Evolutionary conservation across 345 rosid genomes (phyloP).

Genomic region (Barbarea vulgaris): DNA sequence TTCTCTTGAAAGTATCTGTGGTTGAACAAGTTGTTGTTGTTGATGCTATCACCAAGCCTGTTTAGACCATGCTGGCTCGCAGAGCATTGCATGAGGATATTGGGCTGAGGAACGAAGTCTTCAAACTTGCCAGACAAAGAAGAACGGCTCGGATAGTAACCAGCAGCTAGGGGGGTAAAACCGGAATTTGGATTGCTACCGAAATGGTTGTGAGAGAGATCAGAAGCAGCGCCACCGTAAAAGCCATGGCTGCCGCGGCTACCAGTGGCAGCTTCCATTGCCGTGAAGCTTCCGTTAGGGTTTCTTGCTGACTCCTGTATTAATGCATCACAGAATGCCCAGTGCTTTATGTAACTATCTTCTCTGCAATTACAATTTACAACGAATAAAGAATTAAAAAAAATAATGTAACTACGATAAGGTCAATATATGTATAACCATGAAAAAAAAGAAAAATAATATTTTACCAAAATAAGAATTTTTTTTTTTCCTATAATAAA

Average conservation of each 20-base stretch:
- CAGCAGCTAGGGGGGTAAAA: conserved; percentile 23
- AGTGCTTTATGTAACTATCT: conserved; percentile 81
- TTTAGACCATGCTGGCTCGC: conserved; percentile 20
- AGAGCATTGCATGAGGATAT: no score
- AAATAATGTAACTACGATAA: background rate
- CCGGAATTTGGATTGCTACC: conserved; percentile 23
- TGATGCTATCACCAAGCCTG: conserved; percentile 14
- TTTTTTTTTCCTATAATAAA: background rate
- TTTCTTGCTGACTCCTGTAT: conserved; percentile 71
- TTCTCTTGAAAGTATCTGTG: conserved; percentile 54
- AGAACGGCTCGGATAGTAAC: conserved; percentile 27
- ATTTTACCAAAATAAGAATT: background rate
- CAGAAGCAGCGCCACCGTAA: conserved; percentile 42
- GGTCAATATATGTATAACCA: no score
- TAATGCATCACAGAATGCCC: conserved; percentile 79
- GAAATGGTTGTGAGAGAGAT: conserved; percentile 36
- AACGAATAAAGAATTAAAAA: background rate
- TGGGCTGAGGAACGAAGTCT: no score
- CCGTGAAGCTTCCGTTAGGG: conserved; percentile 50
- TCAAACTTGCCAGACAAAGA: no score
- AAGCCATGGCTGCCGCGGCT: conserved; percentile 43
- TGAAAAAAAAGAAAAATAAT: background rate
- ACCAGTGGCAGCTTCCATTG: conserved; percentile 34
- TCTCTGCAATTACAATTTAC: conserved; percentile 58
- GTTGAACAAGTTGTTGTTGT: conserved; percentile 43